phyloP scores from a whole-genome alignment of 2,329 filamentous ascomycete species.

The Monosporascus sp. region DNA sequence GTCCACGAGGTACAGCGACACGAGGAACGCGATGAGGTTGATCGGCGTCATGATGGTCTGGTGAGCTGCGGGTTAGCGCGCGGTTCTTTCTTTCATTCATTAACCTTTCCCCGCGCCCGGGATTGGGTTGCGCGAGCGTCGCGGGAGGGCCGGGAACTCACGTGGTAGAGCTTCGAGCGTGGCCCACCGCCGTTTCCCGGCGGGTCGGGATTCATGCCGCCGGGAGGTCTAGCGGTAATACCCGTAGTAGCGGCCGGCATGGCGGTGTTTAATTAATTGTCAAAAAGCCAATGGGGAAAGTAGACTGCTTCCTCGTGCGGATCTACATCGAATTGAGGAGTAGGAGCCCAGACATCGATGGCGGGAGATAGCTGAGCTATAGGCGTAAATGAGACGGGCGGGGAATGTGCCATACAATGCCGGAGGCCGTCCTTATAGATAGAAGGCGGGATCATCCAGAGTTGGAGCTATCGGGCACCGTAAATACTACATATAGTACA shows the following conservation, averaged over 20 bases:
- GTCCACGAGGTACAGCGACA: conserved; percentile 62
- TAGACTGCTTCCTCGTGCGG: neutral
- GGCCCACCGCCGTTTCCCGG: conserved; percentile 3
- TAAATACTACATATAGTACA: too few species aligned
- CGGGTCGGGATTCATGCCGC: neutral
- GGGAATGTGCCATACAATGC: too few species aligned
- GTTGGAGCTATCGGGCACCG: too few species aligned
- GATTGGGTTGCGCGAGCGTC: too few species aligned
- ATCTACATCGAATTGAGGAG: too few species aligned
- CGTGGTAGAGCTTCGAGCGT: conserved; percentile 19
- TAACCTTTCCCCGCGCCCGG: too few species aligned
- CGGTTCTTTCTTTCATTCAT: neutral
- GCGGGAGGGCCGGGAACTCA: conserved; percentile 3
- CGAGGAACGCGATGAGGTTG: conserved; percentile 58
- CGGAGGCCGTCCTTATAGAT: too few species aligned
- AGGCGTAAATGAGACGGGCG: too few species aligned
- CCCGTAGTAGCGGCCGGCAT: neutral
- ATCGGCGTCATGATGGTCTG: conserved; percentile 57
- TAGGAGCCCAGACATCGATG: too few species aligned
- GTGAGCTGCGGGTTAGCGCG: neutral
- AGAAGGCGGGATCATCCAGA: too few species aligned
- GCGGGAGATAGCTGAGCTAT: neutral
- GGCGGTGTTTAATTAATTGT: neutral
- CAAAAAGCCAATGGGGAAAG: neutral
- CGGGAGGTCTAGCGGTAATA: neutral